A percentile compares a stretch with the other conserved stretches of the same genome.
Evolutionary conservation across 306 rosid species (phyloP).

Genomic region (barrel medic (Medicago truncatula)): DNA sequence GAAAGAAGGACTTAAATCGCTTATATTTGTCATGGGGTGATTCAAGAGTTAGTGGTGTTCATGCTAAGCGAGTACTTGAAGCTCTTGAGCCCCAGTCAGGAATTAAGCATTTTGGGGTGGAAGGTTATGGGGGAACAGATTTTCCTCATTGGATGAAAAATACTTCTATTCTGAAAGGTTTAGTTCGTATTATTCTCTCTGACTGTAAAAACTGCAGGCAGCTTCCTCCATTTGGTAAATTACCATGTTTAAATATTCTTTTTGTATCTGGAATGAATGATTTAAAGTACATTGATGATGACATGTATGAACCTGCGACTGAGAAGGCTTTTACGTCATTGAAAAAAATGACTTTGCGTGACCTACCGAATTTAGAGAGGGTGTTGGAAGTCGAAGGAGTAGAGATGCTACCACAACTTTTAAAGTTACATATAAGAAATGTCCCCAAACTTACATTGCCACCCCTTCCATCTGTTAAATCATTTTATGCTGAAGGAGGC

Average conservation of each 20-base stretch:
- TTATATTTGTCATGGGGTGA: background rate
- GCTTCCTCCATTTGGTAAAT: background rate
- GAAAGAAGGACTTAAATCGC: background rate
- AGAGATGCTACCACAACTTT: background rate
- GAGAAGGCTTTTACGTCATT: too few relatives aligned
- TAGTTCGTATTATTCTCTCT: background rate
- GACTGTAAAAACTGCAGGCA: background rate
- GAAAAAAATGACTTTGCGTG: background rate
- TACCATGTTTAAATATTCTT: background rate
- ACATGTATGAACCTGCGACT: background rate
- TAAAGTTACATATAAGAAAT: background rate
- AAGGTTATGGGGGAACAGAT: background rate
- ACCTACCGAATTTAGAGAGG: background rate
- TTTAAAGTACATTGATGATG: background rate
- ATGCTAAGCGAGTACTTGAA: background rate
- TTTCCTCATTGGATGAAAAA: background rate
- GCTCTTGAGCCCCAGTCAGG: background rate
- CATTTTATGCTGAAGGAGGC: background rate
- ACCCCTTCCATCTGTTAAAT: background rate
- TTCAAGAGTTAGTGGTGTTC: background rate
- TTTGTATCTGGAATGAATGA: background rate
- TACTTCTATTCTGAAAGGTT: background rate
- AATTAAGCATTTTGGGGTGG: background rate
- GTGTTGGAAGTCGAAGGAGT: background rate
- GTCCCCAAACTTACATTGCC: background rate